phyloP scores from a whole-genome alignment of 164 flowering plant species.

The Magnolia officinalis region DNA sequence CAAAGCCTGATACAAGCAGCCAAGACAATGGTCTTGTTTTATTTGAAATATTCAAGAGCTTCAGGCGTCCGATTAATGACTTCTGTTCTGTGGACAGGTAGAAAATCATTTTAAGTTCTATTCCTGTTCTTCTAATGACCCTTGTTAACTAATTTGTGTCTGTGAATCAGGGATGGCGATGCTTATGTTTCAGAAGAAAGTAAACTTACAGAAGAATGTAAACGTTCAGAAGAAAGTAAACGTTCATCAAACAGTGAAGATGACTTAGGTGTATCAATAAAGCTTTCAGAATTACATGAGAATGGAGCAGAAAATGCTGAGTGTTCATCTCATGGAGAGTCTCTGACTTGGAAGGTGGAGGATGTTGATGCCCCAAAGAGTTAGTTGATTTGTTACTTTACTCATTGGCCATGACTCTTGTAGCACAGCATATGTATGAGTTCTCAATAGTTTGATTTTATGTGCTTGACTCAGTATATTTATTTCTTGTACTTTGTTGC shows the following conservation, averaged over 20 bases:
- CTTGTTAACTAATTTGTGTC: too few species aligned
- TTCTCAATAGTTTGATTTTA: too few species aligned
- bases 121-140: background rate
- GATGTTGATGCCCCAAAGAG: constrained; percentile 74
- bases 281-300: constrained; percentile 27
- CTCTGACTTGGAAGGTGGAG: constrained; percentile 49
- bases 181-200: constrained; percentile 29
- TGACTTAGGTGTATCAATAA: constrained; percentile 21
- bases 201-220: constrained; percentile 26
- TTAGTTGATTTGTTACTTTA: constrained; percentile 28
- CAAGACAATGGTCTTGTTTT: constrained; percentile 35
- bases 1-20: constrained; percentile 40
- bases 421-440: background rate
- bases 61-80: constrained; percentile 17
- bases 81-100: constrained; percentile 46
- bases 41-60: constrained; percentile 29
- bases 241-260: constrained; percentile 25
- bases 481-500: background rate
- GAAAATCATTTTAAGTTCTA: background rate
- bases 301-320: constrained; percentile 25
- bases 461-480: background rate
- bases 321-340: constrained; percentile 32
- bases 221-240: constrained; percentile 28
- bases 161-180: constrained; percentile 40
- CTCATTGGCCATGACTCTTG: background rate